Percentiles rank a stretch among this genome's conserved stretches.
Evolutionary conservation across 2,329 filamentous ascomycete species (phyloP).

Genomic region (Dothistroma pini): DNA sequence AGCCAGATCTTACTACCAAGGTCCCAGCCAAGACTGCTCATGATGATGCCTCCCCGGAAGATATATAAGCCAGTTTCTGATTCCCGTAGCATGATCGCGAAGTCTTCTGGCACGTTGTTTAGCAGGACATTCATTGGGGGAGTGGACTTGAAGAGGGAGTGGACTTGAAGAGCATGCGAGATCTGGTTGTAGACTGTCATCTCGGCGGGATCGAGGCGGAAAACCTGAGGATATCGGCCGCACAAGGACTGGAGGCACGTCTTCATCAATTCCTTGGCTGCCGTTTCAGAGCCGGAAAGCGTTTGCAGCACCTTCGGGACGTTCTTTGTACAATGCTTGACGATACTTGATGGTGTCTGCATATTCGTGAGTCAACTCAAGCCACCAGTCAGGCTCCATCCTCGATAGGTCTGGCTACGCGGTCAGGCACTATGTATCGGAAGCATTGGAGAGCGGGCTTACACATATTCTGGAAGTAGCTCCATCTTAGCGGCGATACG

Average conservation of each 20-base stretch:
- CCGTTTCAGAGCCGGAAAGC: conserved; percentile 72
- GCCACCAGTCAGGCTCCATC: conserved; percentile 78
- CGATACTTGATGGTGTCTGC: conserved; percentile 64
- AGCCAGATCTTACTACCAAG: conserved; percentile 69
- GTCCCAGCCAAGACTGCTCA: conserved; percentile 78
- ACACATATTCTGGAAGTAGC: conserved; percentile 92
- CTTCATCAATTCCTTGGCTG: conserved; percentile 83
- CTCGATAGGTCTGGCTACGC: conserved; percentile 63
- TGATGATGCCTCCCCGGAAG: conserved; percentile 72
- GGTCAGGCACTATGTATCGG: conserved; percentile 9
- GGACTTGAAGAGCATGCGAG: conserved; percentile 57
- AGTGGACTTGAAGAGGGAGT: conserved; percentile 57
- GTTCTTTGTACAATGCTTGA: conserved; percentile 58
- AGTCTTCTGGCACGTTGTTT: conserved; percentile 80
- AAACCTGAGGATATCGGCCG: conserved; percentile 71
- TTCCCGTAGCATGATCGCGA: conserved; percentile 70
- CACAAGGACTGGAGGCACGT: conserved; percentile 78
- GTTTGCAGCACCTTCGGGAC: conserved; percentile 61
- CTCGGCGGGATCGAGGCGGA: conserved; percentile 55
- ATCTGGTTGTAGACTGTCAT: conserved; percentile 66
- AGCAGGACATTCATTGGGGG: conserved; percentile 68
- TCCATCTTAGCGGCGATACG: conserved; percentile 81
- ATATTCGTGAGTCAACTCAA: conserved; percentile 80
- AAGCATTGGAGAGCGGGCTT: conserved; percentile 37
- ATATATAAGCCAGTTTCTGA: conserved; percentile 67